Evolutionary conservation across 73 alveolate genomes (phyloP), one percentile per base, ranked within the genome.

Genomic region (Loxodes magnus): DNA sequence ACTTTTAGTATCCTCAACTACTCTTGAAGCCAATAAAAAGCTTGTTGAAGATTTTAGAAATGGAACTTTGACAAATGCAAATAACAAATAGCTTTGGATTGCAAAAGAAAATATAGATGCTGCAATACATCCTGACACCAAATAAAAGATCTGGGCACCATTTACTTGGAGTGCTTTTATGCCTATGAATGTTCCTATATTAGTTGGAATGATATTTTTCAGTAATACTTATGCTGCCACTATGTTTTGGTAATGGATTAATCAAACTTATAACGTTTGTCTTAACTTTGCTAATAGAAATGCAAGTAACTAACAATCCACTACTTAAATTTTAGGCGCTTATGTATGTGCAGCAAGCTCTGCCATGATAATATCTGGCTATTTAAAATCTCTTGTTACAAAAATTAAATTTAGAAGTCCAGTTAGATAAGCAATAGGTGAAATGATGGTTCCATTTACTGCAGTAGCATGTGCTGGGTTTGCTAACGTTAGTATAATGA

Each of bases 381-480:
- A 54, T 20, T 49, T 67, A 23, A 44, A 66, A 15, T 36, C 59
- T 15, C 65, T 69, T 7, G 19, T 74, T 19, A 39, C 70, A 48
- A 68, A 57, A 35, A 43, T 59, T 17, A 36, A 64, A 0, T 39
- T 46, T 10, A 35, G 57, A 14, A 3, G 17, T 16, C 42, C 78
- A 14, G 81, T 75, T 5, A 58, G 20, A 33, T 49, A 43, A 1
- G 64, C 70, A 4, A 39, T 77, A 4, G 49, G 56, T 27, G 61
- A 70, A 17, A 27, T 71, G 20, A 17, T 70, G 17, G 69, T 73
- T 10, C 48, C 75, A 20, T 64, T 46, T 14, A 26, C 74, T 2
- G 90, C 90, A 1, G 82, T 62, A 4, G 84, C 81, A 0, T 35
- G 69, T 1, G 90, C 90, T 15, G 84, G 84, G 0, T 77, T 65